phyloP scores from a whole-genome alignment of 2,329 filamentous ascomycete genomes.

The Simplicillium sp. region DNA sequence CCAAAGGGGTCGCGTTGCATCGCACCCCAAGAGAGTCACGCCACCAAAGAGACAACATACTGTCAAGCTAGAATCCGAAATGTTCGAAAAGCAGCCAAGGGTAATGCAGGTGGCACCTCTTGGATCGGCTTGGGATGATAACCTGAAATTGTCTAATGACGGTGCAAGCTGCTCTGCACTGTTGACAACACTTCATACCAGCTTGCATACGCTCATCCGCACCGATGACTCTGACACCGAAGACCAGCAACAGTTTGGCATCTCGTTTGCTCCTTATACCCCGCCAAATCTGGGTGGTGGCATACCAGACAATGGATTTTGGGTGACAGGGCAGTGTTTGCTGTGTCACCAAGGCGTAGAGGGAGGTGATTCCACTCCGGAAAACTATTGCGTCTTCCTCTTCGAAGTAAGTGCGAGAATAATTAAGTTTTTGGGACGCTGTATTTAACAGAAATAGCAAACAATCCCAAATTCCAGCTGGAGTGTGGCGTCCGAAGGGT shows the following conservation, averaged over 20 bases:
- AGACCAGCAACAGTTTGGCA: slow-evolving; percentile 17
- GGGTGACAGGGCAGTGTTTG: slow-evolving; percentile 33
- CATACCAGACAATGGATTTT: slow-evolving; percentile 25
- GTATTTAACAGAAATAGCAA: slow-evolving; percentile 26
- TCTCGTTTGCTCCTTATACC: slow-evolving; percentile 29
- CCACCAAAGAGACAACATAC: slow-evolving; percentile 20
- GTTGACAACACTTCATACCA: slow-evolving; percentile 35
- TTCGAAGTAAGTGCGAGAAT: slow-evolving; percentile 36
- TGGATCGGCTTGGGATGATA: slow-evolving; percentile 41
- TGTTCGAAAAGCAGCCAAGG: slow-evolving; percentile 12
- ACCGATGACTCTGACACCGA: slow-evolving; percentile 11
- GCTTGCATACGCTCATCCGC: slow-evolving; percentile 24
- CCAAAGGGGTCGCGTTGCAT: slow-evolving; percentile 45
- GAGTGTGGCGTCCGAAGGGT: slow-evolving; percentile 24
- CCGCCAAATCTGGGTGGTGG: slow-evolving; percentile 26
- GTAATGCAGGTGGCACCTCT: slow-evolving; percentile 23
- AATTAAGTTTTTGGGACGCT: too few relatives aligned
- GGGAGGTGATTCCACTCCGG: slow-evolving; percentile 18
- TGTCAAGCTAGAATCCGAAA: slow-evolving; percentile 1
- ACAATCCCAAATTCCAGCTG: slow-evolving; percentile 30
- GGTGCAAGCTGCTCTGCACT: slow-evolving; percentile 27
- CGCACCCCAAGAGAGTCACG: slow-evolving; percentile 36
- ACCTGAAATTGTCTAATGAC: slow-evolving; percentile 28
- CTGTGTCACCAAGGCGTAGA: slow-evolving; percentile 25
- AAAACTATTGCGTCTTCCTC: slow-evolving; percentile 39